Evolutionary conservation across 129 eudicot species (phyloP), one percentile per base, ranked within the genome.

Genomic region (Arctium minus): DNA sequence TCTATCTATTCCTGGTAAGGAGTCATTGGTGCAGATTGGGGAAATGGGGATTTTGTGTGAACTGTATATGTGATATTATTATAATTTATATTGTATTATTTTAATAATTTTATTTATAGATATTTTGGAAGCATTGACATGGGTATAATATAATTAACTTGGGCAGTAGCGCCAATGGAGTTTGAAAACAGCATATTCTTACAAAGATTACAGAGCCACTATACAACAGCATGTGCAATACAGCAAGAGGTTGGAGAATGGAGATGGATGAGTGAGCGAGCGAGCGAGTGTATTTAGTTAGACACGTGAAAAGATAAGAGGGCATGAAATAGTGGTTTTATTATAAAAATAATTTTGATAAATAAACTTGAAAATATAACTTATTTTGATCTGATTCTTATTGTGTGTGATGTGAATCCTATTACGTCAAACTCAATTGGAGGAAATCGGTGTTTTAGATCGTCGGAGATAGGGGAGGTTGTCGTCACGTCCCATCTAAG

Each of bases 151-250:
- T 22, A 22, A 22, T 22, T 22, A 22, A 42, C 32, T 82, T 75
- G 79, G 79, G 73, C 85, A 74, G 46, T 82, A 82, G 85, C 85
- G 85, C 80, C 85, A 74, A 82, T 82, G 38, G 80, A n/a, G 80
- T 82, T 74, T 40, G 37, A 82, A 81, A 67, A 15, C 7, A 74
- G 85, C 85, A 82, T 82, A 82, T 82, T 74, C 85, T n/a, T 65
- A 64, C 15, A 72, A 82, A 65, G 85, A 75, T 82, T 82, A 46
- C 74, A 65, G 76, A 15, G 50, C 77, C 48, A 80, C 1, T 12
- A 5, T 27, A 72, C 56, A 74, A 32, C 0, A 18, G 37, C 80
- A 82, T 82, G 80, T 82, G 85, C 85, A 60, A 64, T 22, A 53
- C 56, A 80, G 80, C 68, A 65, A 74, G 85, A 75, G 75, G 68